Evolutionary conservation across 192 early-diverging fungal genomes (phyloP), one percentile per base, ranked within the genome.

Genomic region (Entomortierella lignicola): DNA sequence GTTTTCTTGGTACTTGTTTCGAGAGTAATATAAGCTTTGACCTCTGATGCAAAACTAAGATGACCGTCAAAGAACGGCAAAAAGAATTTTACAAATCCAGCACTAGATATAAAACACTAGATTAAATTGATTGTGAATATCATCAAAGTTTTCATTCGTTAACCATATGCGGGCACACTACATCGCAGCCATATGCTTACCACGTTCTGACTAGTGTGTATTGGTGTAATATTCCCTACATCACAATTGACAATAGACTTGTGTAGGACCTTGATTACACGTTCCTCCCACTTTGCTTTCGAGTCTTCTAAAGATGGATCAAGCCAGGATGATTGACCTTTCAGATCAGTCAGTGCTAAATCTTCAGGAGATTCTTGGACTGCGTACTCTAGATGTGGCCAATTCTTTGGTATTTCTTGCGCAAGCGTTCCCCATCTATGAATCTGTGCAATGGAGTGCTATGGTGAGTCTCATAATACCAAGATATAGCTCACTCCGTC

Each of bases 61-160:
- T 69, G 29, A 8, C 82, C 75, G 29, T 73, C 66, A 43, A 69
- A 61, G 29, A 73, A 55, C 4, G 74, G 82, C 11, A 71, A 73
- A 27, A 79, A 83, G 32, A 83, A 83, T 52, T 83, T 83, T 51
- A 83, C 55, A 51, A 83, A 68, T 20, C 47, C 31, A 0, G 20
- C 13, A 21, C 61, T 26, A 11, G 56, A 58, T 12, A 72, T 15
- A 47, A 83, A 83, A 23, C 69, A 77, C 82, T 83, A n/a, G n/a
- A n/a, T n/a, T n/a, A n/a, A n/a, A n/a, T n/a, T n/a, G n/a, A n/a
- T n/a, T n/a, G n/a, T n/a, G n/a, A n/a, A n/a, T n/a, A n/a, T n/a
- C n/a, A n/a, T 4, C 29, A 32, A 34, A n/a, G 32, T 12, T 2
- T n/a, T n/a, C n/a, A n/a, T n/a, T n/a, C n/a, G n/a, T n/a, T n/a